Base-by-base conservation (phyloP, 1,284 basidiomycete species). In the Apiotrichum sp. region DNA sequence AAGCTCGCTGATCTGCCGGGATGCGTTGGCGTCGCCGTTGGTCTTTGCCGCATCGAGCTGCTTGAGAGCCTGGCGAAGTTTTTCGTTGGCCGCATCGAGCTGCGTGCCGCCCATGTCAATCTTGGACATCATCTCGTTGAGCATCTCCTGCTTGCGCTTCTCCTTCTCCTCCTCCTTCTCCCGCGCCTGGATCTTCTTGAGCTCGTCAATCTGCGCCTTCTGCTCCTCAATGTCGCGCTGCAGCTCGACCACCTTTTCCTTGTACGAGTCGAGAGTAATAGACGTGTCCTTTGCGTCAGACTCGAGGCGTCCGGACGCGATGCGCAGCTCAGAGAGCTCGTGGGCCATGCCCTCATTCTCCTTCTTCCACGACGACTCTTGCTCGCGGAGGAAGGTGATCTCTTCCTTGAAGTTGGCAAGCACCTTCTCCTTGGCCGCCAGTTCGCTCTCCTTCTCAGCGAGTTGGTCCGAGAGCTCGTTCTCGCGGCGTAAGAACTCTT, bases 41-140 rank as follows among this genome's bases (percentile, higher is more conserved):
- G 29, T 29, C 29, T 29, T 29, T 29, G 29, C 29, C 40, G 55
- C 50, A 40, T 76, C 74, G 31, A 76, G 62, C 16, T 69, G 61
- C 51, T 68, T 65, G 33, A 75, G 64, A 3, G 72, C 58, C 36
- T 66, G 61, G 16, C 69, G 69, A 8, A 77, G 64, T 52, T 73
- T 71, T 49, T 72, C 72, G 16, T 66, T 65, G 3, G 70, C 53
- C 1, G 64, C 60, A 36, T 71, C 65, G 39, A 65, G 53, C 9
- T 58, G 56, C 2, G 65, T 58, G 11, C 69, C 68, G 39, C 71
- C 71, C 65, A 88, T 84, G 78, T 93, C 93, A 69, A 98, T 96
- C 77, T 96, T 95, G 60, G 93, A 91, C 93, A 99, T 97, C 92
- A 99, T 96, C 65, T 95, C 81, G n/a, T 90, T 93, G 88, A 99